Evolutionary conservation across 345 rosid species (phyloP).

Genomic region (Kernera saxatilis): DNA sequence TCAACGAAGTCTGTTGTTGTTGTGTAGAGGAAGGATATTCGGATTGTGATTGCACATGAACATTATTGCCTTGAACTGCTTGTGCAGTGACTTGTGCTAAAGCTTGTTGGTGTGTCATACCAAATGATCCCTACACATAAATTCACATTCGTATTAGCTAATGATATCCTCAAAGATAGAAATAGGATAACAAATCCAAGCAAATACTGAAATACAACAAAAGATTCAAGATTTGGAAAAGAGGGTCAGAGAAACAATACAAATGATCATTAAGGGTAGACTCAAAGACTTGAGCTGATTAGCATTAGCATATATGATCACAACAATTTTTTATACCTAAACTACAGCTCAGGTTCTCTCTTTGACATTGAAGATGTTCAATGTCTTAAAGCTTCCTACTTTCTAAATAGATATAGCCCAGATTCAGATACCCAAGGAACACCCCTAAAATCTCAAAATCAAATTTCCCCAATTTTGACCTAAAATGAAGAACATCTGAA

Average conservation of each 20-base stretch:
- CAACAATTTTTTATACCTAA: too few species aligned
- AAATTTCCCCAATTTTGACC: slow-evolving; percentile 2
- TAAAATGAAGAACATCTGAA: slow-evolving; percentile 3
- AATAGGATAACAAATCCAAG: background rate
- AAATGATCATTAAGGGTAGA: background rate
- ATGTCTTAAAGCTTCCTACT: slow-evolving; percentile 1
- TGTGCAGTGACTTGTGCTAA: slow-evolving; percentile 80
- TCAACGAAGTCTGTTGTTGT: slow-evolving; percentile 24
- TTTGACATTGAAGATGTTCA: slow-evolving; percentile 4
- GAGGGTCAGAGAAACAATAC: background rate
- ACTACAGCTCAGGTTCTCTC: background rate
- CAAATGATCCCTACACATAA: slow-evolving; percentile 52
- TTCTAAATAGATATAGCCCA: background rate
- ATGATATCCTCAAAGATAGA: background rate
- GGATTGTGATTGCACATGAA: slow-evolving; percentile 30
- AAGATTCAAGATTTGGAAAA: background rate
- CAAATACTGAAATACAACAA: background rate
- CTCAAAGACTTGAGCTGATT: background rate
- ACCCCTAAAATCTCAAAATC: background rate
- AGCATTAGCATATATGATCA: background rate
- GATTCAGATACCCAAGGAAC: background rate
- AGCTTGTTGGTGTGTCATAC: slow-evolving; percentile 84
- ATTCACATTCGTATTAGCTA: background rate
- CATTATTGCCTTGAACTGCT: slow-evolving; percentile 50
- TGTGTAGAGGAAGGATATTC: slow-evolving; percentile 36